Evolutionary conservation across 2,329 filamentous ascomycete genomes (phyloP).

Genomic region (Cladophialophora chaetospira): DNA sequence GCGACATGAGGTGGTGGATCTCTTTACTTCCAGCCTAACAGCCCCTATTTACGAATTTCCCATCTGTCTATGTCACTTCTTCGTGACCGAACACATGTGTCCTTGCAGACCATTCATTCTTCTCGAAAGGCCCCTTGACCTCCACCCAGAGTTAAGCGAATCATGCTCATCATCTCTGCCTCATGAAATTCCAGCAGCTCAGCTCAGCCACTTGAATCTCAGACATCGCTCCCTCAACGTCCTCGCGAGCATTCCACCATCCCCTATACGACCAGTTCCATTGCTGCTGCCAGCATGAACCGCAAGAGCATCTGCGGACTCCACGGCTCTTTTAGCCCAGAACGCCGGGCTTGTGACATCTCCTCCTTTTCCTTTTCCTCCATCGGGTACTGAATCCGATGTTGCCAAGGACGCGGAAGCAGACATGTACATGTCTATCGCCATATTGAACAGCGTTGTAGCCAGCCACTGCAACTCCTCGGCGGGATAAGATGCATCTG

Average conservation of each 20-base stretch:
- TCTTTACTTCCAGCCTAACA: too few species aligned
- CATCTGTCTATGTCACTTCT: too few species aligned
- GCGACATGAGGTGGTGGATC: too few species aligned
- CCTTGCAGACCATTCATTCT: too few species aligned
- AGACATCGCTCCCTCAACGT: conserved; percentile 18
- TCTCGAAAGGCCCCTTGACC: too few species aligned
- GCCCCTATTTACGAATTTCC: too few species aligned
- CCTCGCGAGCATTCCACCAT: conserved; percentile 7
- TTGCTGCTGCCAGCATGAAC: not conserved
- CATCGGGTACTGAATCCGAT: not conserved
- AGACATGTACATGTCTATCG: conserved; percentile 53
- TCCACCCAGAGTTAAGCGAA: too few species aligned
- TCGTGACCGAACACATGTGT: too few species aligned
- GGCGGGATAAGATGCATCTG: conserved; percentile 47
- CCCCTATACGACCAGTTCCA: not conserved
- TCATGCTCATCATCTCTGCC: too few species aligned
- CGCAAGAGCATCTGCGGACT: conserved; percentile 40
- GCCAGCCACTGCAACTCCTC: conserved; percentile 62
- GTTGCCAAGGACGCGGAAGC: not conserved
- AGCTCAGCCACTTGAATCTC: conserved; percentile 19
- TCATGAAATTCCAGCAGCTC: not conserved
- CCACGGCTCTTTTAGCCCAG: conserved; percentile 53
- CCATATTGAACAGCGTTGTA: conserved; percentile 57
- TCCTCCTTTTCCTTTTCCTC: not conserved
- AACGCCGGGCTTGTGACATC: conserved; percentile 30